Evolutionary conservation across 768 basidiomycete species (phyloP).

Genomic region (Tylopilus vinaceipallidus): DNA sequence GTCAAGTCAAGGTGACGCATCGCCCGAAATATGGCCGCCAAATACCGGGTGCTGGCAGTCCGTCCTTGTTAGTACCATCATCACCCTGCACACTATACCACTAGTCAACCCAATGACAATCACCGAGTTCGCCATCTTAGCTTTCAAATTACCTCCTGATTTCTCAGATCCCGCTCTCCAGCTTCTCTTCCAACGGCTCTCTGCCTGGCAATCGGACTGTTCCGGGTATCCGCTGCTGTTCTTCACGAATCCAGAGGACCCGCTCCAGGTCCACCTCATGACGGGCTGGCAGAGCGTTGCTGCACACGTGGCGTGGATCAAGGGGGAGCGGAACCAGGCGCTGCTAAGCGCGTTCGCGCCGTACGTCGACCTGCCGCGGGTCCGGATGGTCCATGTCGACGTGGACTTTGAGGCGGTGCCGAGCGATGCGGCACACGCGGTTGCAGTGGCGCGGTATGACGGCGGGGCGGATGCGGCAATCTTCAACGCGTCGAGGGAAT

Average conservation of each 20-base stretch:
- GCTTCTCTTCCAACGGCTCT: slow-evolving; percentile 31
- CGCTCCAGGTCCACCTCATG: slow-evolving; percentile 35
- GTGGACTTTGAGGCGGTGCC: slow-evolving; percentile 38
- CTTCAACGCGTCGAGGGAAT: background rate
- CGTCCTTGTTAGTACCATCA: background rate
- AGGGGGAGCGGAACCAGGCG: slow-evolving; percentile 38
- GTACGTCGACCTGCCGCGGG: slow-evolving; percentile 27
- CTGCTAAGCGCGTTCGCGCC: slow-evolving; percentile 32
- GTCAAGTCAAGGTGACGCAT: slow-evolving; percentile 10
- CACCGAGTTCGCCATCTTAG: slow-evolving; percentile 42
- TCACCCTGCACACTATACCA: background rate
- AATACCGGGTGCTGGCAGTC: background rate
- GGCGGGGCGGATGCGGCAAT: background rate
- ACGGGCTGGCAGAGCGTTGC: slow-evolving; percentile 44
- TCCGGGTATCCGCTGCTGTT: slow-evolving; percentile 43
- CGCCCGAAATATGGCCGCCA: background rate
- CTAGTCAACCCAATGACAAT: slow-evolving; percentile 35
- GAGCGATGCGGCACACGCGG: background rate
- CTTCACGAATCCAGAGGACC: slow-evolving; percentile 27
- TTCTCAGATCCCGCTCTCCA: slow-evolving; percentile 29
- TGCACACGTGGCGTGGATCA: slow-evolving; percentile 43
- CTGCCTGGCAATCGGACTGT: slow-evolving; percentile 37
- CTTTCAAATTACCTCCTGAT: slow-evolving; percentile 31
- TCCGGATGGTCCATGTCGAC: slow-evolving; percentile 38
- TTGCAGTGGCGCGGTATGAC: slow-evolving; percentile 11